Evolutionary conservation across 208 protist genomes (phyloP), one percentile per base, ranked within the genome.

Genomic region (Acanthamoeba triangularis): DNA sequence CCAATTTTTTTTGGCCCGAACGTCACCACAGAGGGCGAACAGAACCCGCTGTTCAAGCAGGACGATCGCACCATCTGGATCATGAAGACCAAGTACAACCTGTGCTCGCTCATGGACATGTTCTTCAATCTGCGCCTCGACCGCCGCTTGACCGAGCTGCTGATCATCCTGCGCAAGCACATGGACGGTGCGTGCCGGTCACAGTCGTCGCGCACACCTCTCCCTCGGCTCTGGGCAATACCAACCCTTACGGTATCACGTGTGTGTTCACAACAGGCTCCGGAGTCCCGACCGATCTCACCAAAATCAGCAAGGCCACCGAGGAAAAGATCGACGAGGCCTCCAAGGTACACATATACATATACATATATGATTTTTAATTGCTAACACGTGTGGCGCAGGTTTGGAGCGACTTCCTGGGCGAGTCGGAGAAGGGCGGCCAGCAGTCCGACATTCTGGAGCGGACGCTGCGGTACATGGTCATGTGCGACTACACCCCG

Each of bases 81-180:
- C 63, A 93, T 93, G 87, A 93, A 76, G 87, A 76, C 87, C 87
- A 93, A 93, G 87, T 52, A 76, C 37, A 78, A 93, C 47, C 25
- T 76, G 33, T 93, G 87, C 87, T 25, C n/a, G 49, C 94, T 94
- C 69, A 47, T 94, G 61, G 90, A 94, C 33, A 84, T 85, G 90
- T 78, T 94, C 90, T 84, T 78, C 69, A 65, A 94, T 41, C 35
- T 78, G 28, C 90, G 90, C 47, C 90, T 94, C 25, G 90, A 94
- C 49, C 30, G 33, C 61, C 63, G 90, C 6, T 65, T 94, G n/a
- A 84, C 90, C 28, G 67, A 94, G 47, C n/a, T 94, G 18, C 69
- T 94, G 23, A n/a, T 94, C 49, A 61, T 84, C 47, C 90, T 84
- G 33, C 28, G 47, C 44, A 94, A 94, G 67, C 33, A 94, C 2